Percentiles rank a stretch among this genome's conserved stretches.
phyloP scores from a whole-genome alignment of 495 filamentous ascomycete species.

The Oidiodendron maius region DNA sequence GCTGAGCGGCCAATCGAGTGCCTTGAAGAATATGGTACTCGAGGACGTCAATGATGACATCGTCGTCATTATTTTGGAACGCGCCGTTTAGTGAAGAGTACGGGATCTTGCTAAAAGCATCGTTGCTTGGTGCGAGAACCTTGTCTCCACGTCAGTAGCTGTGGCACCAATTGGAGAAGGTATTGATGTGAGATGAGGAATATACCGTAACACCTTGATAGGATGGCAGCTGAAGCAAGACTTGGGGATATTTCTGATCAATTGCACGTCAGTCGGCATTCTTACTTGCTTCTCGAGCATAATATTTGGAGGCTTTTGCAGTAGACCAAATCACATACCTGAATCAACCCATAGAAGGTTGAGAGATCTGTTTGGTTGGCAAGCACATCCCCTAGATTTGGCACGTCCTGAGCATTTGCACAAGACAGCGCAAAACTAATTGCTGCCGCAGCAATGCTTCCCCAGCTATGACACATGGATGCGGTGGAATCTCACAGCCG shows the following conservation, averaged over 20 bases:
- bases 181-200: background rate
- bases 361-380: constrained; percentile 23
- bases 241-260: constrained; percentile 28
- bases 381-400: constrained; percentile 23
- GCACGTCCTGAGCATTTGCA: constrained; percentile 14
- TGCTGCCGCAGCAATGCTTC: constrained; percentile 4
- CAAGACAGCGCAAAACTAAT: constrained; percentile 6
- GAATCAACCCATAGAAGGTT: constrained; percentile 28
- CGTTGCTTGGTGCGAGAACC: constrained; percentile 58
- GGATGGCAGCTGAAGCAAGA: constrained; percentile 27
- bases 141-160: constrained; percentile 3
- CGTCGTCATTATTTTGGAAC: constrained; percentile 27
- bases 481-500: too few species aligned
- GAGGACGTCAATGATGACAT: constrained; percentile 43
- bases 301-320: background rate
- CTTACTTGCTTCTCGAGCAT: background rate
- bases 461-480: constrained; percentile 3
- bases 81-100: constrained; percentile 21
- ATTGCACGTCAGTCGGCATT: constrained; percentile 1
- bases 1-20: constrained; percentile 40
- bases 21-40: constrained; percentile 58
- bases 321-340: constrained; percentile 19
- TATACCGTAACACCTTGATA: constrained; percentile 29
- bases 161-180: background rate
- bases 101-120: constrained; percentile 42